Percentiles rank a stretch among this genome's conserved stretches.
These are phyloP conservation scores for Elsinoe necatrix DNA, from an alignment of 2,329 filamentous ascomycete genomes.

Conservation along the genomic window DNA sequence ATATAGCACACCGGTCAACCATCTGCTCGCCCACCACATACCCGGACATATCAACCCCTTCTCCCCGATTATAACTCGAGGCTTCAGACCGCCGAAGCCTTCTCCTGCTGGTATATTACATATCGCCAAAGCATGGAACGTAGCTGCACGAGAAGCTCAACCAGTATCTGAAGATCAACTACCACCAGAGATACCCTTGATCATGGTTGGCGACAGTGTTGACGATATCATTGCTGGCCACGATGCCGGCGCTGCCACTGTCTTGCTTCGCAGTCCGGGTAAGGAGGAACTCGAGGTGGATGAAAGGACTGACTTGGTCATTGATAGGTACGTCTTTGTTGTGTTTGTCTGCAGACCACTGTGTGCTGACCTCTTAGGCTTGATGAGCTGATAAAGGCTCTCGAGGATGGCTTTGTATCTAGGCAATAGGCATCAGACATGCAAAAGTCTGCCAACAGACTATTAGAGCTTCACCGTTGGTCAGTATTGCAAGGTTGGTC, in stretches of 20 bases:
- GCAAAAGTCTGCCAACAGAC: not conserved
- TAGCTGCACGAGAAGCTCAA: slow-evolving; percentile 30
- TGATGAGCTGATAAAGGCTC: slow-evolving; percentile 26
- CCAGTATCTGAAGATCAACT: slow-evolving; percentile 35
- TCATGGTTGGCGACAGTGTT: slow-evolving; percentile 57
- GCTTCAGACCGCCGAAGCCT: slow-evolving; percentile 76
- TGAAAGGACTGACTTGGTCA: slow-evolving; percentile 28
- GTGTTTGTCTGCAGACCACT: not conserved
- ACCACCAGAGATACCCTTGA: slow-evolving; percentile 29
- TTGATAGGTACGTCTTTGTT: slow-evolving; percentile 19
- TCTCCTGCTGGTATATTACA: slow-evolving; percentile 80
- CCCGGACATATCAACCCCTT: slow-evolving; percentile 51
- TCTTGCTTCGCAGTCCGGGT: slow-evolving; percentile 52
- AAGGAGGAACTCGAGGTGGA: slow-evolving; percentile 31
- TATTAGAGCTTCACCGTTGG: not conserved
- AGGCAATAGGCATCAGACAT: not conserved
- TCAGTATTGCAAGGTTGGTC: not conserved
- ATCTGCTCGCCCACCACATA: slow-evolving; percentile 69
- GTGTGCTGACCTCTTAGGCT: slow-evolving; percentile 19
- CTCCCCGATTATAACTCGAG: slow-evolving; percentile 72
- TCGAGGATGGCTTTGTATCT: slow-evolving; percentile 22
- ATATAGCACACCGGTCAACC: slow-evolving; percentile 54
- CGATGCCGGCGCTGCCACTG: slow-evolving; percentile 76
- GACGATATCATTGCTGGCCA: slow-evolving; percentile 90
- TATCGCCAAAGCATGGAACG: slow-evolving; percentile 69